Conservation (phyloP, 345 rosid genomes). For the Ceriops zippeliana region DNA sequence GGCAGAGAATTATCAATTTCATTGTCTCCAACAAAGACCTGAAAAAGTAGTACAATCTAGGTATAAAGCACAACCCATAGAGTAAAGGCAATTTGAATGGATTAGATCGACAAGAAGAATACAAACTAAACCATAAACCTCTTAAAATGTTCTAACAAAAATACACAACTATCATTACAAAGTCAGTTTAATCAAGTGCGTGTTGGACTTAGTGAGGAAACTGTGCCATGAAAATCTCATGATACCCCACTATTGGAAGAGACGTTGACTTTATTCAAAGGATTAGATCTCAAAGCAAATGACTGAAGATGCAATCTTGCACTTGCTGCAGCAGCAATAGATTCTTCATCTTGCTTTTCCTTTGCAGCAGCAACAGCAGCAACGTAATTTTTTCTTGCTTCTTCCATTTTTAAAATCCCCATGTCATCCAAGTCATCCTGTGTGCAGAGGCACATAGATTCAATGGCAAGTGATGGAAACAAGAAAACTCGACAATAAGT, state of each 20-base stretch:
- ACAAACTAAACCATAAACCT: not conserved
- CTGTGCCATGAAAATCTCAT: not conserved
- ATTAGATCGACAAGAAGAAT: too few relatives aligned
- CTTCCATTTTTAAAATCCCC: constrained; percentile 68
- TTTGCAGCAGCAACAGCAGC: constrained; percentile 63
- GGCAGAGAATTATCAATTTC: too few relatives aligned
- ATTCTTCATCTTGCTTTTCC: constrained; percentile 81
- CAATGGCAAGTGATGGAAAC: not conserved
- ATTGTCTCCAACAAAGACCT: too few relatives aligned
- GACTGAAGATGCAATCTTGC: constrained; percentile 72
- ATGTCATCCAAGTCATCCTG: constrained; percentile 56
- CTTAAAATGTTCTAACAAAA: not conserved
- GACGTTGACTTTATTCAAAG: not conserved
- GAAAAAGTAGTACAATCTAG: too few relatives aligned
- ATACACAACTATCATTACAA: not conserved
- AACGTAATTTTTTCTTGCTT: constrained; percentile 69
- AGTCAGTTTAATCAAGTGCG: not conserved
- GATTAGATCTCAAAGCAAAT: constrained; percentile 42
- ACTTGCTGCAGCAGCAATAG: constrained; percentile 63
- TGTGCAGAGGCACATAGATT: not conserved
- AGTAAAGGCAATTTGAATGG: too few relatives aligned
- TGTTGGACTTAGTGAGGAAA: constrained; percentile 2
- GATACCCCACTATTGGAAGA: not conserved
- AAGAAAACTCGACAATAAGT: constrained; percentile 1
- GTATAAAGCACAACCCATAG: too few relatives aligned